Percentiles rank a stretch among this genome's conserved stretches.
Conservation (phyloP, 768 basidiomycete species). For the Podaxis mareebaensis region DNA sequence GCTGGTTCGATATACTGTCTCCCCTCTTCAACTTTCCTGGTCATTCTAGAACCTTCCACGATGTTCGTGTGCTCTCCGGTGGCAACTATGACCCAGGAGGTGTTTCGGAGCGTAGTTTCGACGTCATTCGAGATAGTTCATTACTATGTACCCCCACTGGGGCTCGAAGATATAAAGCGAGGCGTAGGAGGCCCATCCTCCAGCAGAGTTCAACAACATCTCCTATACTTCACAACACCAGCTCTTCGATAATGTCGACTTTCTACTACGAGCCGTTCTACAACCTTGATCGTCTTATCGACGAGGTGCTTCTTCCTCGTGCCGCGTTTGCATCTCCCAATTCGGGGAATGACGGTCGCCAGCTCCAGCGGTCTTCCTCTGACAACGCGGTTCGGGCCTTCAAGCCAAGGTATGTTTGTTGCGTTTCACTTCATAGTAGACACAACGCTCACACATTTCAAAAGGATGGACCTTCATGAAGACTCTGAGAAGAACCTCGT, state of each 20-base stretch:
- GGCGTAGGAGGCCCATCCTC: not conserved
- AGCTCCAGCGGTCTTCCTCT: not conserved
- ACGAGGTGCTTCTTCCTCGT: conserved; percentile 27
- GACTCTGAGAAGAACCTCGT: conserved; percentile 45
- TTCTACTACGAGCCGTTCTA: conserved; percentile 38
- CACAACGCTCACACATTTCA: conserved; percentile 7
- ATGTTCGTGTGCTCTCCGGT: not conserved
- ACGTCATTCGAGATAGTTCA: not conserved
- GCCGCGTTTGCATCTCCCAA: not conserved
- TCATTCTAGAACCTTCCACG: not conserved
- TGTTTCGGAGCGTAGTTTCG: not conserved
- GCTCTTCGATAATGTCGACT: conserved; percentile 17
- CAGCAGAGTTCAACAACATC: not conserved
- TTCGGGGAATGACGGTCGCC: not conserved
- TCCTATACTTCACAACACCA: not conserved
- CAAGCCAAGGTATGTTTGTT: not conserved
- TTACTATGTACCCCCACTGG: not conserved
- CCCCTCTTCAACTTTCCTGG: not conserved
- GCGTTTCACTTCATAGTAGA: conserved; percentile 12
- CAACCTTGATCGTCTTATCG: conserved; percentile 43
- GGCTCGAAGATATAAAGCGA: not conserved
- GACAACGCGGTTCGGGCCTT: not conserved
- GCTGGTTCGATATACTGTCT: not conserved
- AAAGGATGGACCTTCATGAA: conserved; percentile 59
- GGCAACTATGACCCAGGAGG: not conserved